phyloP scores from a whole-genome alignment of 2,329 filamentous ascomycete species.

The Venturia nashicola region DNA sequence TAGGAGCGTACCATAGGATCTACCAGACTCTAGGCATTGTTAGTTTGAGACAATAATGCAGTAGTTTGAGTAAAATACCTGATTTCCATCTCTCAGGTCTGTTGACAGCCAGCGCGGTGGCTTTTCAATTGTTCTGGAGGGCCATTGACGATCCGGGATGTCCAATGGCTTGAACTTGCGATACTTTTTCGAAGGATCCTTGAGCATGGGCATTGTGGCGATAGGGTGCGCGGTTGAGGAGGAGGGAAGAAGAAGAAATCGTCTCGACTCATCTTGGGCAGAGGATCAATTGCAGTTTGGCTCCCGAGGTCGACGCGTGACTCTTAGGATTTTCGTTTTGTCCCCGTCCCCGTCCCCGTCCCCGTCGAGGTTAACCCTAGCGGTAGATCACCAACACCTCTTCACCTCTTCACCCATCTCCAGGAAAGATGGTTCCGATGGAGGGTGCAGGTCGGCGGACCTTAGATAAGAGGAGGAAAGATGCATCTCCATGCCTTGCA shows the following conservation, averaged over 20 bases:
- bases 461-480: no score
- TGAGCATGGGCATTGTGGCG: conserved; percentile 9
- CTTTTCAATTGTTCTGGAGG: conserved; percentile 68
- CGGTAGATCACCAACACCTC: no score
- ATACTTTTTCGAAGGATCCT: conserved; percentile 54
- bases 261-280: background rate
- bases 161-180: conserved; percentile 54
- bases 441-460: no score
- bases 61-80: conserved; percentile 24
- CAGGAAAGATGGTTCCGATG: no score
- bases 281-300: background rate
- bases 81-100: conserved; percentile 84
- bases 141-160: conserved; percentile 69
- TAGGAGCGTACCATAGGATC: conserved; percentile 65
- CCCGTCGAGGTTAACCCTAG: no score
- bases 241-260: background rate
- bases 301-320: conserved; percentile 4
- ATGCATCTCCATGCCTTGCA: no score
- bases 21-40: conserved; percentile 46
- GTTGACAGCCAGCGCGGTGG: conserved; percentile 85
- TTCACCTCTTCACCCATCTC: no score
- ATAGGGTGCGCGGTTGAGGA: background rate
- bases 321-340: background rate
- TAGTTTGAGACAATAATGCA: background rate
- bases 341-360: no score